A percentile compares a stretch with the other conserved stretches of the same genome.
phyloP scores from a whole-genome alignment of 176 grass and related monocot genomes.

The Leersia perrieri region DNA sequence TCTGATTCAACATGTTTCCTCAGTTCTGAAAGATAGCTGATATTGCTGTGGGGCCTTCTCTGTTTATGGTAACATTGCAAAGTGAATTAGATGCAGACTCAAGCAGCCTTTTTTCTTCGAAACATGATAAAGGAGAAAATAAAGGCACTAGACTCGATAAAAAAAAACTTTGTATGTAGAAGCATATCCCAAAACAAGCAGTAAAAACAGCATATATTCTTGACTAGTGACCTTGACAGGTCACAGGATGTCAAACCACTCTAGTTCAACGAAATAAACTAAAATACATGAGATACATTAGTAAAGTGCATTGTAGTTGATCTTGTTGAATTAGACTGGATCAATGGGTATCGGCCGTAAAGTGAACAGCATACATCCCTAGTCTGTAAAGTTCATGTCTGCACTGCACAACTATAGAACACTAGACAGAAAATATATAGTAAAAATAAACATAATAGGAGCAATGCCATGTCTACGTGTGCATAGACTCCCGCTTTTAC shows the following conservation, averaged over 20 bases:
- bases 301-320: not conserved
- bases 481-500: not conserved
- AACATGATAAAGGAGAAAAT: not conserved
- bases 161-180: not conserved
- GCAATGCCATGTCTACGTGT: not conserved
- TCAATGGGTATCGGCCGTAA: not conserved
- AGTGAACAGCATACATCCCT: not conserved
- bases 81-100: constrained; percentile 23
- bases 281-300: not conserved
- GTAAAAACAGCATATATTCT: constrained; percentile 13
- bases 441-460: not conserved
- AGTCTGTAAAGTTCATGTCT: not conserved
- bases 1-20: not conserved
- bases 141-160: not conserved
- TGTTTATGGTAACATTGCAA: constrained; percentile 37
- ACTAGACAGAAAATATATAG: not conserved
- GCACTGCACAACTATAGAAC: not conserved
- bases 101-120: constrained; percentile 4
- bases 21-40: not conserved
- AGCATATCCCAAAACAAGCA: constrained; percentile 7
- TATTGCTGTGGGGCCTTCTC: not conserved
- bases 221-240: not conserved
- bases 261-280: not conserved
- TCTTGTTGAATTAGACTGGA: not conserved
- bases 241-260: not conserved